These are phyloP conservation scores for Pyrus communis DNA, from an alignment of 306 rosid genomes.

Conservation along the genomic window DNA sequence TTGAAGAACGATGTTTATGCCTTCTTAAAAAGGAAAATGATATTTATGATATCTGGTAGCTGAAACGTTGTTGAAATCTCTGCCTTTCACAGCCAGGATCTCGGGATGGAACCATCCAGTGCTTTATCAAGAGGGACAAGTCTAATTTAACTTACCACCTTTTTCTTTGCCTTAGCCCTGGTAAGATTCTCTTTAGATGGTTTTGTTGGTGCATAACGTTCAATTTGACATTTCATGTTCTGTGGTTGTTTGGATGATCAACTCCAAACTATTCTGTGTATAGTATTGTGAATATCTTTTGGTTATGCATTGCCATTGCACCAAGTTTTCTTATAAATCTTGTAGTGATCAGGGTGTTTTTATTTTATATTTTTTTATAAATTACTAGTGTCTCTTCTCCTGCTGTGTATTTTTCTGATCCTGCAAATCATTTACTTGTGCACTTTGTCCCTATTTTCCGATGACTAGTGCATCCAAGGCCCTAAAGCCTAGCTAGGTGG, in stretches of 20 bases:
- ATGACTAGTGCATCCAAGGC: neutral
- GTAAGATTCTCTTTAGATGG: slow-evolving; percentile 31
- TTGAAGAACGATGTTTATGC: neutral
- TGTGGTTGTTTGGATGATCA: neutral
- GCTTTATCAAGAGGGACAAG: slow-evolving; percentile 92
- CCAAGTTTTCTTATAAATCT: too few species aligned
- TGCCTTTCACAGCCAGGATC: slow-evolving; percentile 63
- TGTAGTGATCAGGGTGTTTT: neutral
- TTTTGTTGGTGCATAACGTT: neutral
- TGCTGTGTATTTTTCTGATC: neutral
- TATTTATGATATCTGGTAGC: neutral
- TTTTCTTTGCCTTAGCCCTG: slow-evolving; percentile 84
- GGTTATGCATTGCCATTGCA: neutral
- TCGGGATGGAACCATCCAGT: slow-evolving; percentile 74
- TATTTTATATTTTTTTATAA: too few species aligned
- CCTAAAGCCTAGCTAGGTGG: neutral
- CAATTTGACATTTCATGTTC: neutral
- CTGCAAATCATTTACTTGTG: neutral
- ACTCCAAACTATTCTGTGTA: neutral
- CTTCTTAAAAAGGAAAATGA: neutral
- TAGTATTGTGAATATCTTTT: neutral
- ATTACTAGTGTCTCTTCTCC: neutral
- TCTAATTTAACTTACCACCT: slow-evolving; percentile 80
- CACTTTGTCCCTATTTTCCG: neutral
- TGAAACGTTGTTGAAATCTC: slow-evolving; percentile 7